Percentiles rank a stretch among this genome's conserved stretches.
phyloP scores from a whole-genome alignment of 1,139 yeast species.

The Kodamaea sp. region DNA sequence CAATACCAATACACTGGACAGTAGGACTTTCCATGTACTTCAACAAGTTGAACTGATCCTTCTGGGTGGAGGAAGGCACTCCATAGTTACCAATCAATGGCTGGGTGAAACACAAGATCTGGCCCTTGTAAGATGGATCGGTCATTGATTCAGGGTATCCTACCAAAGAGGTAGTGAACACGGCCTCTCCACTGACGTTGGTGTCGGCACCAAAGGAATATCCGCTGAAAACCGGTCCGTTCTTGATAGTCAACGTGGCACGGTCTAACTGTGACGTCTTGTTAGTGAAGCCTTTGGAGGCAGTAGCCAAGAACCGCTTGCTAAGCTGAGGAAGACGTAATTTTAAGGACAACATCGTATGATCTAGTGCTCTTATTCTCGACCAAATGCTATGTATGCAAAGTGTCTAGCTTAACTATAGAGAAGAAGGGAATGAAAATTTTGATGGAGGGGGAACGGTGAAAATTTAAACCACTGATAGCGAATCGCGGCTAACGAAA shows the following conservation, averaged over 20 bases:
- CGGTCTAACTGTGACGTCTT: constrained; percentile 58
- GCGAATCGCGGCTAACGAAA: constrained; percentile 43
- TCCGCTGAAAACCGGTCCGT: constrained; percentile 93
- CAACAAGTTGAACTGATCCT: constrained; percentile 81
- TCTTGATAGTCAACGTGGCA: constrained; percentile 87
- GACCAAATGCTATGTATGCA: too few species aligned
- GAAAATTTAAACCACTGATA: constrained; percentile 23
- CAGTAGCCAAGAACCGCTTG: constrained; percentile 42
- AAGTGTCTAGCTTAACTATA: too few species aligned
- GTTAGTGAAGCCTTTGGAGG: constrained; percentile 33
- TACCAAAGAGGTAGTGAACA: constrained; percentile 93
- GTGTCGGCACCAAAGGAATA: constrained; percentile 93
- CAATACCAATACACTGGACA: constrained; percentile 93
- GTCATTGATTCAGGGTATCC: constrained; percentile 99
- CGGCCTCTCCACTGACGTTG: constrained; percentile 94
- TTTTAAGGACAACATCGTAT: constrained; percentile 6
- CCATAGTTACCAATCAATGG: constrained; percentile 98
- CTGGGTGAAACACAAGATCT: constrained; percentile 93
- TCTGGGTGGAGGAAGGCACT: constrained; percentile 81
- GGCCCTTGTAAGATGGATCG: constrained; percentile 96
- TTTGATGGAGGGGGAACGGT: constrained; percentile 5
- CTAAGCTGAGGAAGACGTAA: constrained; percentile 5
- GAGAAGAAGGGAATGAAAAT: neutral
- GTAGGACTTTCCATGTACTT: constrained; percentile 90
- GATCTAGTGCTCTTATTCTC: too few species aligned